Conservation (phyloP, 352 stramenopile species). For the Globisporangium heterothallicum region DNA sequence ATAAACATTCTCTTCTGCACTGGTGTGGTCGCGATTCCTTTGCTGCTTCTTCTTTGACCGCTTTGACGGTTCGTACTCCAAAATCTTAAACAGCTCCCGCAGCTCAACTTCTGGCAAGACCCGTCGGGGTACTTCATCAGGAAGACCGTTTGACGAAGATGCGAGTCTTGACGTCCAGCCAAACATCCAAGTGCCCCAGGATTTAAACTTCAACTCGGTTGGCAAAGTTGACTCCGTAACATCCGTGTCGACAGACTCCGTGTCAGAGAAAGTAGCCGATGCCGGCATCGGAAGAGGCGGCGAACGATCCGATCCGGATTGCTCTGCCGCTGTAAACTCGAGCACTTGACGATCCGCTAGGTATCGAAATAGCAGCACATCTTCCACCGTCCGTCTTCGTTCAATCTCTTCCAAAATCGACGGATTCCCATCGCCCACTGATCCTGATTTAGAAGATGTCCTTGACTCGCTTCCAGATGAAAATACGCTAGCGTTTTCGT, state of each 20-base stretch:
- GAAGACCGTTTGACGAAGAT: constrained; percentile 21
- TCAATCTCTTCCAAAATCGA: constrained; percentile 70
- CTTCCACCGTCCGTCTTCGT: constrained; percentile 59
- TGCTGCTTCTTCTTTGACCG: constrained; percentile 46
- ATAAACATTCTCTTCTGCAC: not conserved
- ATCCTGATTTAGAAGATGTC: constrained; percentile 2
- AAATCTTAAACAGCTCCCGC: constrained; percentile 82
- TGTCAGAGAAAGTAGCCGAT: constrained; percentile 52
- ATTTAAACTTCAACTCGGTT: constrained; percentile 70
- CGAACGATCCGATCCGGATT: constrained; percentile 12
- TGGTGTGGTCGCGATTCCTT: constrained; percentile 20
- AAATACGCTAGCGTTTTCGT: constrained; percentile 12
- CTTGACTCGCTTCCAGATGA: constrained; percentile 4
- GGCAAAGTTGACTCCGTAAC: constrained; percentile 59
- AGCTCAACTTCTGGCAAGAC: constrained; percentile 78
- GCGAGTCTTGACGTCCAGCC: constrained; percentile 74
- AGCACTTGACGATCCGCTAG: constrained; percentile 53
- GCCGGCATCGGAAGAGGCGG: constrained; percentile 42
- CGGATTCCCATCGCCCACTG: not conserved
- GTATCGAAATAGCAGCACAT: constrained; percentile 84
- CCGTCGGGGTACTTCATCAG: constrained; percentile 25
- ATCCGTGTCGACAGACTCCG: constrained; percentile 78
- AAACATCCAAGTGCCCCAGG: constrained; percentile 85
- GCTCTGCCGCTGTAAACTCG: constrained; percentile 15
- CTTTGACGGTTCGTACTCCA: constrained; percentile 76